Percentiles rank a stretch among this genome's conserved stretches.
phyloP scores from a whole-genome alignment of 2,329 filamentous ascomycete species.

The Lomentospora prolificans region DNA sequence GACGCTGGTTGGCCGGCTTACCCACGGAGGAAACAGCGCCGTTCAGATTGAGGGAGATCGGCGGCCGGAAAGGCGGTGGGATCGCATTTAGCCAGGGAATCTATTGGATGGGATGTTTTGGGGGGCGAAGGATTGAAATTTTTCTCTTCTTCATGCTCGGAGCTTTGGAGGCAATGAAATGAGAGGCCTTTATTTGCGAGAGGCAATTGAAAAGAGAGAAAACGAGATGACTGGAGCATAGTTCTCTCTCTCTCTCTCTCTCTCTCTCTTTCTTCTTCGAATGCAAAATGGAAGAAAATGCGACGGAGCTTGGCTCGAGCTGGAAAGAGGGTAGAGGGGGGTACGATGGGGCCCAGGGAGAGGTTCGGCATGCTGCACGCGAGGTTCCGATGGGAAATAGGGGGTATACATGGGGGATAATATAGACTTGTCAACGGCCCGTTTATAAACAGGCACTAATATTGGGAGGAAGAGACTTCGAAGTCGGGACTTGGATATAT shows the following conservation, averaged over 20 bases:
- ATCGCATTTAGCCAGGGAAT: not conserved
- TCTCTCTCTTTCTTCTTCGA: not conserved
- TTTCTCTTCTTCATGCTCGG: too few relatives aligned
- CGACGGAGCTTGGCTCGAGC: not conserved
- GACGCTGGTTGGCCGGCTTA: not conserved
- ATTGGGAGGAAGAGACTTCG: not conserved
- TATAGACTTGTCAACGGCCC: not conserved
- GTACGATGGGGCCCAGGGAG: not conserved
- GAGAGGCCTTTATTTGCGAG: too few relatives aligned
- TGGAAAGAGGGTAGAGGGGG: not conserved
- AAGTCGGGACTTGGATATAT: too few relatives aligned
- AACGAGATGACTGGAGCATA: too few relatives aligned
- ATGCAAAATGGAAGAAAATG: too few relatives aligned
- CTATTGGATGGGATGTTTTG: not conserved
- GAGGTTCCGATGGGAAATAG: not conserved
- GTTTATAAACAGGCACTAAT: not conserved
- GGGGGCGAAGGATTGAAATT: too few relatives aligned
- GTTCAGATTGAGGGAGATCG: not conserved
- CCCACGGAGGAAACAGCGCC: not conserved
- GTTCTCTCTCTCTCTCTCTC: not conserved
- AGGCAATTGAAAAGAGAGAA: too few relatives aligned
- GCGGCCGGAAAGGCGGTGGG: not conserved
- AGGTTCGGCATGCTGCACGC: conserved; percentile 1
- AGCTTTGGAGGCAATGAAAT: too few relatives aligned
- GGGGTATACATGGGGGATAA: not conserved